Evolutionary conservation across 441 rosid species (phyloP).

Genomic region (Adansonia grandidieri): DNA sequence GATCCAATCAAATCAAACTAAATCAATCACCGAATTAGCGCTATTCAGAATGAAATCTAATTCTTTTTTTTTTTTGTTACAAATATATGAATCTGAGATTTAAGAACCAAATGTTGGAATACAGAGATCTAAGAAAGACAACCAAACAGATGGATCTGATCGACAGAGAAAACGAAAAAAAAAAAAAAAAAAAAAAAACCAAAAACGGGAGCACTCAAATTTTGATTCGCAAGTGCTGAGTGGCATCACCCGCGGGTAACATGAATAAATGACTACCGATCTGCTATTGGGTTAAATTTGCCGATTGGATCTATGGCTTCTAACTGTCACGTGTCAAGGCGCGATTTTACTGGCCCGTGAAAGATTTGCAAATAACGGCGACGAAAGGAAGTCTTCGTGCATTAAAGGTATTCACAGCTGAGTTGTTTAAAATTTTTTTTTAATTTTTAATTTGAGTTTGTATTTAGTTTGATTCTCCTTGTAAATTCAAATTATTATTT

Average conservation of each 20-base stretch:
- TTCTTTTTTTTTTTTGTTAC: neutral
- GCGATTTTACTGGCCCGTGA: constrained; percentile 29
- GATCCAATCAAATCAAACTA: constrained; percentile 40
- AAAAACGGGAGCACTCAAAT: constrained; percentile 11
- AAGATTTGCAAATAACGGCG: neutral
- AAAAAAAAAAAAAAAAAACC: constrained; percentile 16
- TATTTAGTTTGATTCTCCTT: too few relatives aligned
- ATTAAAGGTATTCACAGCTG: too few relatives aligned
- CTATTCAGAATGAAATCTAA: constrained; percentile 22
- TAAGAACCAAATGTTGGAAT: constrained; percentile 44
- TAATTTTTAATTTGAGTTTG: too few relatives aligned
- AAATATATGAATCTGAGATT: constrained; percentile 29
- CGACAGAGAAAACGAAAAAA: neutral
- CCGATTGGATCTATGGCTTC: neutral
- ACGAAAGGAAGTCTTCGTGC: neutral
- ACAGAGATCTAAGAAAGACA: constrained; percentile 43
- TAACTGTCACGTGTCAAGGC: neutral
- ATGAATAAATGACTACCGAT: neutral
- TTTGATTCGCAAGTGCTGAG: neutral
- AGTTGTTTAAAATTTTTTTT: too few relatives aligned
- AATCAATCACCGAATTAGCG: neutral
- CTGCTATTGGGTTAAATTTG: neutral
- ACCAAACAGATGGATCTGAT: constrained; percentile 51
- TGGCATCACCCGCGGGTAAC: constrained; percentile 2
- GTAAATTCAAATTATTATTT: too few relatives aligned